Conservation (phyloP, 305 asterid species). For the Solanum aculeatissimum region DNA sequence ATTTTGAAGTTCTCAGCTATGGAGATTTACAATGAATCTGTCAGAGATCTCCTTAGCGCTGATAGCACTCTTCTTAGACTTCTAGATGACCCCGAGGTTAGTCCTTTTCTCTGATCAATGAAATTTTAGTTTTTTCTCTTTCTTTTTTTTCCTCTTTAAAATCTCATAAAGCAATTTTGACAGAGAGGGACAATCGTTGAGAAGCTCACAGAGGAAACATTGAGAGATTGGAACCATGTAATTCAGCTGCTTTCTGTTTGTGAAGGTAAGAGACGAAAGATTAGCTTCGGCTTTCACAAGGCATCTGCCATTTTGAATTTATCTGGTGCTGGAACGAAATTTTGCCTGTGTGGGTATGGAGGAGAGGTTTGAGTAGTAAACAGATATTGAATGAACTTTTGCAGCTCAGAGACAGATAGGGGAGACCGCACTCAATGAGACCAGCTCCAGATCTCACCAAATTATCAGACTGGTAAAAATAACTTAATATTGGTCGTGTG, state of each 20-base stretch:
- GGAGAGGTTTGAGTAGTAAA: neutral
- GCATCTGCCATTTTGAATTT: neutral
- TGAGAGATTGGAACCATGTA: conserved; percentile 78
- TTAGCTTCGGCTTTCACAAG: neutral
- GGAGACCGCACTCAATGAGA: conserved; percentile 69
- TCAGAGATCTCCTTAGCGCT: conserved; percentile 74
- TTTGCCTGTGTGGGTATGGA: neutral
- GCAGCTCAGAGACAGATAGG: conserved; percentile 91
- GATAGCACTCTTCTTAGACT: conserved; percentile 73
- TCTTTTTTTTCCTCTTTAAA: neutral
- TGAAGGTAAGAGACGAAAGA: conserved; percentile 43
- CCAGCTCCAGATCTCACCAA: conserved; percentile 83
- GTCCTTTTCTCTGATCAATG: neutral
- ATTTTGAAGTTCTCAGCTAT: conserved; percentile 81
- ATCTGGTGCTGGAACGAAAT: neutral
- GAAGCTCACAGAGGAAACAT: conserved; percentile 74
- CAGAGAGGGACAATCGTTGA: conserved; percentile 84
- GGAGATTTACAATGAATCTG: conserved; percentile 94
- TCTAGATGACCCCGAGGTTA: conserved; percentile 92
- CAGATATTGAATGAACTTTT: neutral
- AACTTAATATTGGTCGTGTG: neutral
- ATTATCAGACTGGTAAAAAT: conserved; percentile 66
- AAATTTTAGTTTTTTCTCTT: neutral
- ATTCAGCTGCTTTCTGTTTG: conserved; percentile 71
- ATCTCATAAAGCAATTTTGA: neutral